Conservation (phyloP, 306 rosid species). For the Vigna trinervia region DNA sequence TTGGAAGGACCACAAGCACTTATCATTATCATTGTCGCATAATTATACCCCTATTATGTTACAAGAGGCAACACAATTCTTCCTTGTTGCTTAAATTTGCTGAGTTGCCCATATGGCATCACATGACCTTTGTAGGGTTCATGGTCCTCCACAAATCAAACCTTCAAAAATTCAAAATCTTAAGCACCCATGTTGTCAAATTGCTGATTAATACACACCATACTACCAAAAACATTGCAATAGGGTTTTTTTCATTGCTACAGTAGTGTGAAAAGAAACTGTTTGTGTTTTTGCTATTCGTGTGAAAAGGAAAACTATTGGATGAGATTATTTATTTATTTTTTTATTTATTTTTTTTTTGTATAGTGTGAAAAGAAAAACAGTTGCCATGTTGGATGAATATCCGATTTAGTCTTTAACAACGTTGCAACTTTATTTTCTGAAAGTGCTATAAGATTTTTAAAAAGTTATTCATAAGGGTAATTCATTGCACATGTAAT, state of each 20-base stretch:
- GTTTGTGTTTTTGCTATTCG: too few species aligned
- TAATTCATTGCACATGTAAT: not conserved
- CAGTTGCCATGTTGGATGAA: not conserved
- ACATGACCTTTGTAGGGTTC: slow-evolving; percentile 63
- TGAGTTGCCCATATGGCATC: slow-evolving; percentile 61
- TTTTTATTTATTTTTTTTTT: too few species aligned
- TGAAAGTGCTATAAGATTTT: too few species aligned
- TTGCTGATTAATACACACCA: not conserved
- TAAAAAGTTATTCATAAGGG: not conserved
- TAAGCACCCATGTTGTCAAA: slow-evolving; percentile 48
- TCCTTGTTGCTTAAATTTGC: slow-evolving; percentile 41
- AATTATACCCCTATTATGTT: slow-evolving; percentile 13
- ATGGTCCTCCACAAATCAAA: slow-evolving; percentile 64
- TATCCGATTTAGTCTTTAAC: too few species aligned
- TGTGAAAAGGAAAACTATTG: too few species aligned
- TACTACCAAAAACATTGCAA: not conserved
- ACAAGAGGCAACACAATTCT: slow-evolving; percentile 32
- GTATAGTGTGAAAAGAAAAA: too few species aligned
- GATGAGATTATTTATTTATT: too few species aligned
- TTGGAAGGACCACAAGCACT: slow-evolving; percentile 61
- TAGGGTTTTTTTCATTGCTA: not conserved
- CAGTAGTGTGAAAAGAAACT: not conserved
- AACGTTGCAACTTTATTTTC: too few species aligned
- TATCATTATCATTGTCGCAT: slow-evolving; percentile 37
- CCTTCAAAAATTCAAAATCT: not conserved